phyloP scores from a whole-genome alignment of 2,329 filamentous ascomycete genomes.

The Botrytis porri region DNA sequence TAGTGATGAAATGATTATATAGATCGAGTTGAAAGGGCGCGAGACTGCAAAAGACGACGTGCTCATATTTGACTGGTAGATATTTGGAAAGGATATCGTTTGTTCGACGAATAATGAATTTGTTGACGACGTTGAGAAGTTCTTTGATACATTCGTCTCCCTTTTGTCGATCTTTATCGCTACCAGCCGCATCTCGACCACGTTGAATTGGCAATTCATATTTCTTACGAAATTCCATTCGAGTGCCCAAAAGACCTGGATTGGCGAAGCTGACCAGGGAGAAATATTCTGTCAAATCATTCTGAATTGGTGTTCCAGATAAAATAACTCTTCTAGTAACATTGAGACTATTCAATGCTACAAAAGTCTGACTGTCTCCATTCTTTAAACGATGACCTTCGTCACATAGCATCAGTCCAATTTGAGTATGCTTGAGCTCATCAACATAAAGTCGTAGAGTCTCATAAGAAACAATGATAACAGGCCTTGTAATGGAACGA shows the following conservation, averaged over 20 bases:
- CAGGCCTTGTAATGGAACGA: slow-evolving; percentile 63
- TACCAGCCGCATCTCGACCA: slow-evolving; percentile 85
- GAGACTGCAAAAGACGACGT: slow-evolving; percentile 96
- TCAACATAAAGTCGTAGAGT: slow-evolving; percentile 88
- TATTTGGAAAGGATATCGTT: slow-evolving; percentile 99
- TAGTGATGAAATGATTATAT: slow-evolving; percentile 97
- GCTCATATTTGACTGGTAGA: slow-evolving; percentile 95
- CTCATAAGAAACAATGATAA: slow-evolving; percentile 97
- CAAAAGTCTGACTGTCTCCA: slow-evolving; percentile 92
- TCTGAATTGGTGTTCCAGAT: slow-evolving; percentile 96
- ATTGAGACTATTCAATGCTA: slow-evolving; percentile 82
- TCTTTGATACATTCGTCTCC: slow-evolving; percentile 82
- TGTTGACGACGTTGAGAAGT: slow-evolving; percentile 83
- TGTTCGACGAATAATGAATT: slow-evolving; percentile 95
- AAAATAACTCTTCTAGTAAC: slow-evolving; percentile 90
- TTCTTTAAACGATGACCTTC: slow-evolving; percentile 97
- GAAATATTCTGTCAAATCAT: slow-evolving; percentile 98
- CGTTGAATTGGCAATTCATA: slow-evolving; percentile 91
- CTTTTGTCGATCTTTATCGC: slow-evolving; percentile 74
- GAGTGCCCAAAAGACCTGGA: slow-evolving; percentile 82
- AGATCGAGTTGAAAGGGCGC: slow-evolving; percentile 89
- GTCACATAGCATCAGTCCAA: slow-evolving; percentile 90
- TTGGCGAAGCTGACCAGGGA: slow-evolving; percentile 95
- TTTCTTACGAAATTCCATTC: slow-evolving; percentile 87
- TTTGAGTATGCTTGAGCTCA: slow-evolving; percentile 83